Percentiles rank a stretch among this genome's conserved stretches.
These are phyloP conservation scores for Avena insularis DNA, from an alignment of 176 grass and related monocot genomes.

Conservation along the genomic window DNA sequence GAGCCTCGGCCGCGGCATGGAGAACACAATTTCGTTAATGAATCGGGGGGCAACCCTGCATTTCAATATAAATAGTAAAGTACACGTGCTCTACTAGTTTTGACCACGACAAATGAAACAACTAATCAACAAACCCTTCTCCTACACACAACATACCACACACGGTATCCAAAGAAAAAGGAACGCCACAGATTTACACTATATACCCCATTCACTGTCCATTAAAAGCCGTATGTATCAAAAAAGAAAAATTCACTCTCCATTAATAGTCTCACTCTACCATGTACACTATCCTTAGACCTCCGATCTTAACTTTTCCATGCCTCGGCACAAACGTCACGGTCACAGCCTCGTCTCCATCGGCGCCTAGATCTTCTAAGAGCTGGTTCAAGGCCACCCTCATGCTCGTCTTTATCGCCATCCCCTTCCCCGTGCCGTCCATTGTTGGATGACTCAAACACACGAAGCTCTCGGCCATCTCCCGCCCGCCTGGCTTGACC, in stretches of 20 bases:
- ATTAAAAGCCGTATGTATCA: too few relatives aligned
- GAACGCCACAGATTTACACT: not conserved
- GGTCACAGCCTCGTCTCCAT: constrained; percentile 26
- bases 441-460: constrained; percentile 13
- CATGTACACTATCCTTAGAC: constrained; percentile 36
- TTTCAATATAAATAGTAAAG: not conserved
- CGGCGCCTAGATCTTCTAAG: constrained; percentile 49
- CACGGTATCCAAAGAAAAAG: not conserved
- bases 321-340: constrained; percentile 56
- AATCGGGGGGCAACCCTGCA: too few relatives aligned
- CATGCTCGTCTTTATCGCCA: constrained; percentile 35
- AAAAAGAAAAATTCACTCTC: too few relatives aligned
- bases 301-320: constrained; percentile 42
- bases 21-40: too few relatives aligned
- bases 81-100: not conserved
- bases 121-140: not conserved
- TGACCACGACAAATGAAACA: not conserved
- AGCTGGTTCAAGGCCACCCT: constrained; percentile 48
- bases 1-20: too few relatives aligned
- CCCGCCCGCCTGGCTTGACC: constrained; percentile 38
- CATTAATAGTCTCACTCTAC: not conserved
- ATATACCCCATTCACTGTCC: not conserved
- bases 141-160: not conserved
- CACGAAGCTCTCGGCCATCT: constrained; percentile 61
- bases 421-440: not conserved